Conservation (phyloP, 208 protist species). For the Strigomonas culicis region DNA sequence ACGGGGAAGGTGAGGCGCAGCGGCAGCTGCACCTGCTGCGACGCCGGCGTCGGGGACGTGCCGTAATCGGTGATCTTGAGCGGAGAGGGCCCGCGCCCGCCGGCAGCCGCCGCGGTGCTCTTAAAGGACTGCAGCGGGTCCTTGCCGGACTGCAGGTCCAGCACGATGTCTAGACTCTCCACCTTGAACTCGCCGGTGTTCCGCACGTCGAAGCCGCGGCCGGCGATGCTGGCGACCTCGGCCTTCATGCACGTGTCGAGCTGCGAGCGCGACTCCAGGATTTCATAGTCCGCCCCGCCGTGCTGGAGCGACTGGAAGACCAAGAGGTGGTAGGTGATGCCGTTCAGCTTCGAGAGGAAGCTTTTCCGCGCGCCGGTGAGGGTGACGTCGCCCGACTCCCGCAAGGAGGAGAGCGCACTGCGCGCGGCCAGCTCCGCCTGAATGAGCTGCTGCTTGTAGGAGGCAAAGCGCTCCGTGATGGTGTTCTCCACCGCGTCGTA, state of each 20-base stretch:
- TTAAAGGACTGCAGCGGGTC: background rate
- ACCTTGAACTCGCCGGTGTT: constrained; percentile 50
- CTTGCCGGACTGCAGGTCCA: constrained; percentile 48
- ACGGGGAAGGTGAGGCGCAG: constrained; percentile 58
- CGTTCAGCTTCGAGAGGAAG: constrained; percentile 55
- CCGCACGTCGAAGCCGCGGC: constrained; percentile 55
- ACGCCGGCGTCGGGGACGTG: background rate
- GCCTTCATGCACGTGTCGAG: constrained; percentile 26
- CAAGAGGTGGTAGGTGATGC: constrained; percentile 43
- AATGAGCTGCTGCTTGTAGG: constrained; percentile 62
- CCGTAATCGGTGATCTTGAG: constrained; percentile 4
- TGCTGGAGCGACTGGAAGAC: constrained; percentile 44
- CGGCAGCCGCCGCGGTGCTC: constrained; percentile 3
- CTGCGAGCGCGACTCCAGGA: constrained; percentile 45
- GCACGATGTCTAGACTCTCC: constrained; percentile 33
- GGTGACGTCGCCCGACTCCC: constrained; percentile 54
- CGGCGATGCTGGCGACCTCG: constrained; percentile 41
- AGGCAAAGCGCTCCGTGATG: constrained; percentile 67
- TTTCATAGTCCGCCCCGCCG: constrained; percentile 58
- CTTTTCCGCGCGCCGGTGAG: constrained; percentile 37
- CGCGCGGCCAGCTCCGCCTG: constrained; percentile 67
- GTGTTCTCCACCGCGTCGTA: constrained; percentile 69
- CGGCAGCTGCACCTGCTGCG: constrained; percentile 2
- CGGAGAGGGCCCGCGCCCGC: background rate
- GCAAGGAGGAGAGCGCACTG: constrained; percentile 41